These are phyloP conservation scores for Verbascum thapsus DNA, from an alignment of 257 asterid species.

Conservation along the genomic window DNA sequence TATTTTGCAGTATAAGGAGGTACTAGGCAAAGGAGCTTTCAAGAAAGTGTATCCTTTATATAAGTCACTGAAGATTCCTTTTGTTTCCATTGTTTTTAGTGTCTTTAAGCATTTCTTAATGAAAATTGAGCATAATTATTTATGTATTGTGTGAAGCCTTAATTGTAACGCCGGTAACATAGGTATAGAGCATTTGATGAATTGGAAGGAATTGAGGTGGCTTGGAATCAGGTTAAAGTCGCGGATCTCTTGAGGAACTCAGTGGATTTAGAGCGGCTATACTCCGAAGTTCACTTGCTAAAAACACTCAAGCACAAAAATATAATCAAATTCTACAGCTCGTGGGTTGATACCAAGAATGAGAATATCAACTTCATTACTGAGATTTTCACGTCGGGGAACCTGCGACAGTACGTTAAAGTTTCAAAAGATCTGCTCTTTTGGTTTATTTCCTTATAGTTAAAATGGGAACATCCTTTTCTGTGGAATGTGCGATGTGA, in stretches of 20 bases:
- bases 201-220: constrained; percentile 93
- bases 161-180: constrained; percentile 42
- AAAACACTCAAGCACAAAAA: constrained; percentile 92
- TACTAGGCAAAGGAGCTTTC: constrained; percentile 90
- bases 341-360: constrained; percentile 79
- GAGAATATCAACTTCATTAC: constrained; percentile 92
- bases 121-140: background rate
- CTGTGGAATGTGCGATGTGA: constrained; percentile 21
- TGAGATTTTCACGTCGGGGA: constrained; percentile 92
- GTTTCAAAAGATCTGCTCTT: background rate
- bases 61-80: background rate
- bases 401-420: constrained; percentile 76
- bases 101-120: constrained; percentile 2
- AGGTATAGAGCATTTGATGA: constrained; percentile 96
- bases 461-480: background rate
- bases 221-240: constrained; percentile 92
- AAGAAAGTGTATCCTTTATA: constrained; percentile 86
- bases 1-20: constrained; percentile 85
- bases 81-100: constrained; percentile 11
- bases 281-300: constrained; percentile 93
- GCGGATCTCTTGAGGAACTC: constrained; percentile 73
- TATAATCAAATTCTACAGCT: constrained; percentile 84
- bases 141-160: constrained; percentile 41
- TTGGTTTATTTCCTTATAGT: background rate
- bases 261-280: constrained; percentile 78